Conservation (phyloP, 768 basidiomycete genomes). For the Phanerochaete carnosa region DNA sequence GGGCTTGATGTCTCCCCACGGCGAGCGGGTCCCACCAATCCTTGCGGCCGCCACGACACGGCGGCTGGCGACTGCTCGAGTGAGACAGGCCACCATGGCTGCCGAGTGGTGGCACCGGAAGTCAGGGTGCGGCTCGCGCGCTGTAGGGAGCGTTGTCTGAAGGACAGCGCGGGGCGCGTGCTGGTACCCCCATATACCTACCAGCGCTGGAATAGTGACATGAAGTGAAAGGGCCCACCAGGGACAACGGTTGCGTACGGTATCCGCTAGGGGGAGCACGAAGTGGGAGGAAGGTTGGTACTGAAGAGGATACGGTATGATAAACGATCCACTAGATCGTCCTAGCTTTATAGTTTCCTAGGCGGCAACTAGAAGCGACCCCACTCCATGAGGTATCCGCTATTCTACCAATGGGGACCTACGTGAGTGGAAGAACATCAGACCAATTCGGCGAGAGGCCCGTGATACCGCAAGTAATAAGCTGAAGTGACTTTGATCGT, state of each 20-base stretch:
- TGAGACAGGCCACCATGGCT: slow-evolving; percentile 12
- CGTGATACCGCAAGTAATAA: background rate
- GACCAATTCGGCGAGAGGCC: background rate
- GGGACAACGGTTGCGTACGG: background rate
- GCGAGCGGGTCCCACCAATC: slow-evolving; percentile 23
- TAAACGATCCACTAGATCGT: background rate
- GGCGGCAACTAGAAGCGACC: background rate
- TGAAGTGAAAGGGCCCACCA: too few relatives aligned
- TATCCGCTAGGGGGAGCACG: background rate
- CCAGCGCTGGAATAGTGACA: too few relatives aligned
- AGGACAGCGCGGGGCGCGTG: background rate
- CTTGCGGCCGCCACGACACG: slow-evolving; percentile 29
- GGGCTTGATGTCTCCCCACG: background rate
- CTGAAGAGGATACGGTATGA: background rate
- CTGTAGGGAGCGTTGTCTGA: background rate
- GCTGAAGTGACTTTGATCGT: background rate
- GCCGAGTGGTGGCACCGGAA: slow-evolving; percentile 21
- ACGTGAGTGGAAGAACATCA: background rate
- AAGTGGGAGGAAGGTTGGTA: background rate
- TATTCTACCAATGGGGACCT: background rate
- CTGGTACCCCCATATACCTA: background rate
- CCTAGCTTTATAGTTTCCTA: background rate
- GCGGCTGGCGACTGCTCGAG: slow-evolving; percentile 15
- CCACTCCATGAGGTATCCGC: background rate
- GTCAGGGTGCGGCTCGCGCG: slow-evolving; percentile 16